Percentiles rank a stretch among this genome's conserved stretches.
Evolutionary conservation across 1,139 yeast genomes (phyloP).

Genomic region (Yamadazyma blattariae): DNA sequence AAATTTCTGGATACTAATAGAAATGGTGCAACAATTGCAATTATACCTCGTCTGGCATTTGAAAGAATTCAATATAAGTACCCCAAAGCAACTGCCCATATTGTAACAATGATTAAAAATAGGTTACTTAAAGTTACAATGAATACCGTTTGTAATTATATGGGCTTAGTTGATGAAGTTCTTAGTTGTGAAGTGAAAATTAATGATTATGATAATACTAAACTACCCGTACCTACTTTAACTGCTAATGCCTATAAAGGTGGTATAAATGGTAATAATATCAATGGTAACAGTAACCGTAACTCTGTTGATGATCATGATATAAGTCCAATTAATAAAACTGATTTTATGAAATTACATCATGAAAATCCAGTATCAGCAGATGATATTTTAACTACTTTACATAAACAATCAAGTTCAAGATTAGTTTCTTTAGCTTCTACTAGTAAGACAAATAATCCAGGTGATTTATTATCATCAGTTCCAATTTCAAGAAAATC

Average conservation of each 20-base stretch:
- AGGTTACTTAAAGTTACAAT: slow-evolving; percentile 87
- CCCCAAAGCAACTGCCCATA: slow-evolving; percentile 90
- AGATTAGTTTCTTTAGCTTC: slow-evolving; percentile 67
- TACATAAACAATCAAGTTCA: slow-evolving; percentile 28
- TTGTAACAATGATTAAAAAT: slow-evolving; percentile 87
- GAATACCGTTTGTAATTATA: slow-evolving; percentile 82
- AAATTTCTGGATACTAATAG: slow-evolving; percentile 22
- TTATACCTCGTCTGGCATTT: slow-evolving; percentile 85
- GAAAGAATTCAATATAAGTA: slow-evolving; percentile 67
- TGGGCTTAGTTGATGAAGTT: slow-evolving; percentile 82
- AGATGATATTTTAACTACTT: slow-evolving; percentile 3
- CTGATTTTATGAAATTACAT: slow-evolving; percentile 5
- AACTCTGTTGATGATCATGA: background rate
- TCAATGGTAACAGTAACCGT: background rate
- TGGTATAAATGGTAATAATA: background rate
- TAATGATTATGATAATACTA: slow-evolving; percentile 43
- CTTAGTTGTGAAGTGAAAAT: slow-evolving; percentile 71
- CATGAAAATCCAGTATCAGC: slow-evolving; percentile 5
- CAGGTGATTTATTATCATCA: slow-evolving; percentile 82
- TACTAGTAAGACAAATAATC: slow-evolving; percentile 57
- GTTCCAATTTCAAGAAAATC: slow-evolving; percentile 69
- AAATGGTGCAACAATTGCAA: slow-evolving; percentile 76
- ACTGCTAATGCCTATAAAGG: slow-evolving; percentile 54
- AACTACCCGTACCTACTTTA: slow-evolving; percentile 40
- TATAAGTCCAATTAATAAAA: background rate